Percentiles rank a stretch among this genome's conserved stretches.
These are phyloP conservation scores for Colletotrichum sp. DNA, from an alignment of 2,329 filamentous ascomycete genomes.

Conservation along the genomic window DNA sequence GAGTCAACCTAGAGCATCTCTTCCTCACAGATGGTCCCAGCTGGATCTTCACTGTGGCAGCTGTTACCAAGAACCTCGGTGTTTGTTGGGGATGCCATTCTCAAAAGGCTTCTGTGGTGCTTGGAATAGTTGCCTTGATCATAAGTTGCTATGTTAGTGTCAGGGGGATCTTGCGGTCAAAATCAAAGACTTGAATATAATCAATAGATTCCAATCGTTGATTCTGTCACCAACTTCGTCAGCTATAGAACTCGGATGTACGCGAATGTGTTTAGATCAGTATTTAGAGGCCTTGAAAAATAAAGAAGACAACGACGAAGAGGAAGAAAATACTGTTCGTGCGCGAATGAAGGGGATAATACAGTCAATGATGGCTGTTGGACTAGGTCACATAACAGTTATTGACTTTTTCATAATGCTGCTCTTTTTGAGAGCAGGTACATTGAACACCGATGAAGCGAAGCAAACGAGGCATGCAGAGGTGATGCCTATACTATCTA, in stretches of 20 bases:
- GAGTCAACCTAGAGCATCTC: neutral
- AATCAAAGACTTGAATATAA: neutral
- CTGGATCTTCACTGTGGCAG: neutral
- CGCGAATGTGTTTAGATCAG: neutral
- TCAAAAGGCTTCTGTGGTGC: neutral
- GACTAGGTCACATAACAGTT: neutral
- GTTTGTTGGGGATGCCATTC: neutral
- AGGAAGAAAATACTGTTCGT: neutral
- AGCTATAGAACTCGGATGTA: neutral
- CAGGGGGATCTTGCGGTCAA: neutral
- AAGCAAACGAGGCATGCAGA: neutral
- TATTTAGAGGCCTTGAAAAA: neutral
- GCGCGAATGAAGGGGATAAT: too few relatives aligned
- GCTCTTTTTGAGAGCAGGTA: neutral
- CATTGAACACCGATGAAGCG: neutral
- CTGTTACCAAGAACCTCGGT: neutral
- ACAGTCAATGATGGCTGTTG: too few relatives aligned
- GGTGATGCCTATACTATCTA: neutral
- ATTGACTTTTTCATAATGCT: neutral
- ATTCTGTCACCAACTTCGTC: neutral
- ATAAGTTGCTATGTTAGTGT: neutral
- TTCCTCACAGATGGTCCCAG: neutral
- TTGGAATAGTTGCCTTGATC: neutral
- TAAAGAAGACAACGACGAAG: neutral
- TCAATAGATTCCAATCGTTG: neutral